phyloP scores from a whole-genome alignment of 108 stramenopile genomes.

The Nitzschia sp. region DNA sequence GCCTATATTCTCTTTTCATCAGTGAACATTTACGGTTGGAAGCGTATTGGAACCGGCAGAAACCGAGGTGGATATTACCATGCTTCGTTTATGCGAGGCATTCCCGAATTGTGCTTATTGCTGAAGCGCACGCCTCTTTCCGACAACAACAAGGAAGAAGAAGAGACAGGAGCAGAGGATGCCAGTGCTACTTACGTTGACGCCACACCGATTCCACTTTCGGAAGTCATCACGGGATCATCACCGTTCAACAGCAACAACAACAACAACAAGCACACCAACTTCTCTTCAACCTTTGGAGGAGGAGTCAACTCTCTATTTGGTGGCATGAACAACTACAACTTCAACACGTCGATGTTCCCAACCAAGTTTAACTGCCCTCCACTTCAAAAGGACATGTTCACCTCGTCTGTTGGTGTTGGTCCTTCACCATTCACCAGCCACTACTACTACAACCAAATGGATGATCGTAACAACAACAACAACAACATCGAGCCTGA shows the following conservation, averaged over 20 bases:
- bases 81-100: neutral
- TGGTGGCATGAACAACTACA: neutral
- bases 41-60: neutral
- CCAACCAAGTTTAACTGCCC: neutral
- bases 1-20: no score
- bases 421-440: neutral
- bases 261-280: neutral
- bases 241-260: neutral
- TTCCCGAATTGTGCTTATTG: neutral
- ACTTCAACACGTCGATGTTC: no score
- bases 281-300: no score
- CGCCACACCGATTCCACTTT: neutral
- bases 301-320: neutral
- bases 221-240: no score
- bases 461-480: neutral
- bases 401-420: neutral
- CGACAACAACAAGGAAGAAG: neutral
- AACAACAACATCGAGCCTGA: neutral
- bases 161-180: neutral
- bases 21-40: slow-evolving; percentile 5
- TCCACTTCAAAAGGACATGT: neutral
- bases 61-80: slow-evolving; percentile 3
- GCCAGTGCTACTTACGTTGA: no score
- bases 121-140: neutral
- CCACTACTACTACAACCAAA: neutral